phyloP scores from a whole-genome alignment of 768 basidiomycete genomes.

The Suillus alpinus region DNA sequence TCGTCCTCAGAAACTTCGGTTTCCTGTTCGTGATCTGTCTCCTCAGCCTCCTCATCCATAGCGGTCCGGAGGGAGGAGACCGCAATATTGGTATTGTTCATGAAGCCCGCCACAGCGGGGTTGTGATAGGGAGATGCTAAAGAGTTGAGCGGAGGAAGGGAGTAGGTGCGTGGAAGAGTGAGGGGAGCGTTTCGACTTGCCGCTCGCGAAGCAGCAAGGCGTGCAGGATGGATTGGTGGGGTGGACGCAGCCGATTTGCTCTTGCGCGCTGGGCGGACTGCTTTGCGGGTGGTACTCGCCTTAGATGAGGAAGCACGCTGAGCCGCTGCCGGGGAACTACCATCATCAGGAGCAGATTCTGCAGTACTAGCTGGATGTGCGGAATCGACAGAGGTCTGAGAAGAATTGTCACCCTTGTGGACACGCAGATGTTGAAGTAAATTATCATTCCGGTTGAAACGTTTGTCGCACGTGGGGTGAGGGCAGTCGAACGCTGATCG shows the following conservation, averaged over 20 bases:
- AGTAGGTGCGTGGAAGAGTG: conserved; percentile 32
- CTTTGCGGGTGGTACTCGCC: conserved; percentile 20
- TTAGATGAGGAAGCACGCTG: conserved; percentile 25
- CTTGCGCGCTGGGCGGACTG: conserved; percentile 31
- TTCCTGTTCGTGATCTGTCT: conserved; percentile 32
- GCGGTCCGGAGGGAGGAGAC: conserved; percentile 34
- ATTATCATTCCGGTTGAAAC: conserved; percentile 79
- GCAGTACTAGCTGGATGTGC: conserved; percentile 22
- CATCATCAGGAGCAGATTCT: conserved; percentile 19
- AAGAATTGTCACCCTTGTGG: conserved; percentile 45
- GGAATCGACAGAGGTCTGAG: conserved; percentile 32
- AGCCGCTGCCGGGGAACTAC: conserved; percentile 2
- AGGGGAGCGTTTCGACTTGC: conserved; percentile 28
- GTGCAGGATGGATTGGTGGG: conserved; percentile 31
- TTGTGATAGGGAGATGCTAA: conserved; percentile 26
- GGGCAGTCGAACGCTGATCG: conserved; percentile 70
- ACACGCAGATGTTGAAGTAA: conserved; percentile 76
- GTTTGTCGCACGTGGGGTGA: conserved; percentile 62
- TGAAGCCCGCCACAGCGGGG: conserved; percentile 26
- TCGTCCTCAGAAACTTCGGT: conserved; percentile 31
- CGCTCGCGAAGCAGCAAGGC: conserved; percentile 31
- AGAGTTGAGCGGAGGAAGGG: conserved; percentile 30
- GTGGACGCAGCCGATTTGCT: conserved; percentile 35
- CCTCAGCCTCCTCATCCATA: conserved; percentile 21
- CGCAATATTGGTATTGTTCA: conserved; percentile 35